Evolutionary conservation across 2,329 filamentous ascomycete genomes (phyloP), one percentile per base, ranked within the genome.

Genomic region (Paraphoma sp.): DNA sequence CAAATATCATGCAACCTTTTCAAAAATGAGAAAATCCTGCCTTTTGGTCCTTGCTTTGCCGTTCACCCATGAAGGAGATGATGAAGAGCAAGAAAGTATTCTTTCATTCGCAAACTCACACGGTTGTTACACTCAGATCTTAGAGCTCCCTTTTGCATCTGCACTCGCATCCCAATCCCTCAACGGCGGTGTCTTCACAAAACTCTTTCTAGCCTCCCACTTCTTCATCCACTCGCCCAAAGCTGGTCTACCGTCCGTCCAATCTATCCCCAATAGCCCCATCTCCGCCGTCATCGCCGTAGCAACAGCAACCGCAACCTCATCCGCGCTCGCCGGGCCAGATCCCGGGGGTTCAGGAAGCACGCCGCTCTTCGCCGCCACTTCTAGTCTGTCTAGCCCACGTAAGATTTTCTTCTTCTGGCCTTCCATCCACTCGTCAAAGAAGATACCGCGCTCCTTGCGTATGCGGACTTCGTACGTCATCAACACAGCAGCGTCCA

Each of bases 401-500:
- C 71, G 51, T 10, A 59, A 1, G 4, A 72, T 71, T 60, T 74
- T 73, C 33, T 47, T 48, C 45, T 62, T 65, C 46, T 73, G 71
- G 3, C 70, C 70, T 33, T 68, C 63, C 4, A 72, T 56, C 70
- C 71, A 74, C 31, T 68, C 67, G 9, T 63, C 55, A 16, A 72
- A 69, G 12, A 56, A 56, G 5, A 74, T 16, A 0, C 62, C 61
- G 4, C 59, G 59, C 31, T 63, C 60, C 31, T 68, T 65, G 1
- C 70, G 63, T 33, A 74, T 70, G 11, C 59, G 62, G 6, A 65
- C 46, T 47, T 74, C 70, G 40, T 67, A 73, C 5, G 57, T 64
- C 12, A 72, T 63, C 6, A 73, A 60, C 3, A 73, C 62, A 2
- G 54, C 61, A 12, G 70, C 71, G 46, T 74, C 70, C 63, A 71